A percentile compares a stretch with the other conserved stretches of the same genome.
phyloP scores from a whole-genome alignment of 441 rosid genomes.

The Arabidopsis hybrid region DNA sequence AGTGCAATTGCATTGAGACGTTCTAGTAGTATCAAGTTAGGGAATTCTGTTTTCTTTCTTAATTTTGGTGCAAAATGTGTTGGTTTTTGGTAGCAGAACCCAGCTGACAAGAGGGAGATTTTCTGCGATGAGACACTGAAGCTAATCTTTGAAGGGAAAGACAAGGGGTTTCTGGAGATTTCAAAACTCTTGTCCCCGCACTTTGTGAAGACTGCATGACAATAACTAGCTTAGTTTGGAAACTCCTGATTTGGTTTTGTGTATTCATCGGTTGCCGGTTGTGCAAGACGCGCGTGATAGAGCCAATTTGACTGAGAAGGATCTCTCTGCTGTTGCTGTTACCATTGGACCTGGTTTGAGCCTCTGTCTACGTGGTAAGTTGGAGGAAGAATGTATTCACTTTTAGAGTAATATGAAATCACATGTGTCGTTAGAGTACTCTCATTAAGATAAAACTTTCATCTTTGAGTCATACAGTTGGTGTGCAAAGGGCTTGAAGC shows the following conservation, averaged over 20 bases:
- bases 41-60: background rate
- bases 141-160: slow-evolving; percentile 68
- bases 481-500: slow-evolving; percentile 86
- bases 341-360: slow-evolving; percentile 98
- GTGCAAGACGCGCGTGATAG: slow-evolving; percentile 80
- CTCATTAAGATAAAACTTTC: too few relatives aligned
- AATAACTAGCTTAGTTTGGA: background rate
- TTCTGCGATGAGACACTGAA: slow-evolving; percentile 76
- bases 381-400: background rate
- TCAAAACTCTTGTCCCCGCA: slow-evolving; percentile 62
- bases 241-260: slow-evolving; percentile 1
- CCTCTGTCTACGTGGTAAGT: slow-evolving; percentile 92
- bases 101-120: slow-evolving; percentile 68
- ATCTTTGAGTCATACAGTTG: slow-evolving; percentile 59
- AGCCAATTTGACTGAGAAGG: slow-evolving; percentile 67
- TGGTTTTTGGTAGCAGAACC: slow-evolving; percentile 54
- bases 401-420: background rate
- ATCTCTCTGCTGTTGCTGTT: slow-evolving; percentile 97
- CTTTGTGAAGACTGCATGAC: slow-evolving; percentile 58
- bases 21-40: background rate
- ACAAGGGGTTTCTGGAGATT: slow-evolving; percentile 66
- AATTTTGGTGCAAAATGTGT: background rate
- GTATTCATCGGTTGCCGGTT: slow-evolving; percentile 56
- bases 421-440: too few relatives aligned
- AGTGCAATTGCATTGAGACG: background rate